A percentile compares a stretch with the other conserved stretches of the same genome.
Conservation (phyloP, 1,284 basidiomycete species). For the Austroboletus rostrupii region DNA sequence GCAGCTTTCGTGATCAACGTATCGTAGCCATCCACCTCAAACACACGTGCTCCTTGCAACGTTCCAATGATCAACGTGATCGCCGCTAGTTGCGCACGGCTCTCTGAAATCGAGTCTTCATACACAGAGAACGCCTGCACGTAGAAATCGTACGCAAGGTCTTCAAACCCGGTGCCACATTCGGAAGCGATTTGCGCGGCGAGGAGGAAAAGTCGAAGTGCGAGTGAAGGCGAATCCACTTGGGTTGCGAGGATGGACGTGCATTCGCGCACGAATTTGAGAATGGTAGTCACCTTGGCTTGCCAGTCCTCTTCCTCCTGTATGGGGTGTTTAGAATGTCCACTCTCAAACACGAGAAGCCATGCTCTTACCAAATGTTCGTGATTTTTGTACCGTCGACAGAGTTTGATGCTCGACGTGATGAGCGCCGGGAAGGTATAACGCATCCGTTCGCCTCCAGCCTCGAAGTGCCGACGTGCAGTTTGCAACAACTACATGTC, state of each 20-base stretch:
- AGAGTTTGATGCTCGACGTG: slow-evolving; percentile 85
- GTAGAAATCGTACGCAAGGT: slow-evolving; percentile 92
- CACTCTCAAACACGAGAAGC: neutral
- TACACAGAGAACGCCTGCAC: slow-evolving; percentile 95
- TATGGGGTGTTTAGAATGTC: neutral
- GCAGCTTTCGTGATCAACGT: slow-evolving; percentile 95
- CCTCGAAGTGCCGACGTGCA: slow-evolving; percentile 81
- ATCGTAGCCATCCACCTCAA: slow-evolving; percentile 90
- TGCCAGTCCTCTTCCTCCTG: slow-evolving; percentile 80
- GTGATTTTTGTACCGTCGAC: slow-evolving; percentile 79
- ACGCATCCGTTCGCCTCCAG: slow-evolving; percentile 90
- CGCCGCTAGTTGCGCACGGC: slow-evolving; percentile 86
- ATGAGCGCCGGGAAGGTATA: slow-evolving; percentile 94
- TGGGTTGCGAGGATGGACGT: slow-evolving; percentile 87
- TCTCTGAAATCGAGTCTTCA: slow-evolving; percentile 92
- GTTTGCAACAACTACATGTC: slow-evolving; percentile 73
- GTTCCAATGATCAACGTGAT: slow-evolving; percentile 90
- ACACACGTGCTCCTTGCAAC: slow-evolving; percentile 79
- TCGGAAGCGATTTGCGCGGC: slow-evolving; percentile 90
- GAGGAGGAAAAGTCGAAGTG: slow-evolving; percentile 89
- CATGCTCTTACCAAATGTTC: slow-evolving; percentile 50
- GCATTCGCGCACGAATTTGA: slow-evolving; percentile 90
- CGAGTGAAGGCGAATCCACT: slow-evolving; percentile 86
- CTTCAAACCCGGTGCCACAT: slow-evolving; percentile 75
- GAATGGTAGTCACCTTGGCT: slow-evolving; percentile 73